phyloP scores from a whole-genome alignment of 169 alveolate genomes.

The Plasmodium adleri region DNA sequence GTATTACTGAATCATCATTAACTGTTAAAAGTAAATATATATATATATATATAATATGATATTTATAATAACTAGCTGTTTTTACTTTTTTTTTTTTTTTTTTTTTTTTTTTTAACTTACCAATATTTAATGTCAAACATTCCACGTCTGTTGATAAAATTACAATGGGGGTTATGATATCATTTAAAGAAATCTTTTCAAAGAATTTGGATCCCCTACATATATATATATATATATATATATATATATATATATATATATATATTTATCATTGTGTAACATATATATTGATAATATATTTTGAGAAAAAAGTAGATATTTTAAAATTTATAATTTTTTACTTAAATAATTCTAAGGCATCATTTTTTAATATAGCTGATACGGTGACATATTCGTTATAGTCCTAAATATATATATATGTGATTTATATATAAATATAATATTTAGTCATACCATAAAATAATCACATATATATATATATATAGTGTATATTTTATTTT shows the following conservation, averaged over 20 bases:
- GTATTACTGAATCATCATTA: slow-evolving; percentile 52
- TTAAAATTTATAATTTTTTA: background rate
- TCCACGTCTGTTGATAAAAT: slow-evolving; percentile 65
- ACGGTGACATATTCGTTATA: slow-evolving; percentile 43
- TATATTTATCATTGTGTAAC: background rate
- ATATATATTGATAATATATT: background rate
- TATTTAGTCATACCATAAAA: no score
- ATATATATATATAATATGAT: background rate
- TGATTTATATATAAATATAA: no score
- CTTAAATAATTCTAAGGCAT: slow-evolving; percentile 48
- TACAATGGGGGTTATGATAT: slow-evolving; percentile 46
- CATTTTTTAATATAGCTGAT: slow-evolving; percentile 43
- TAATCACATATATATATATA: no score
- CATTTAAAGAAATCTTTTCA: slow-evolving; percentile 24
- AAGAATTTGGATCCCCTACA: slow-evolving; percentile 55
- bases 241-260: slow-evolving; percentile 10
- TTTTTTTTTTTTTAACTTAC: slow-evolving; percentile 10
- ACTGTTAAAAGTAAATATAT: slow-evolving; percentile 18
- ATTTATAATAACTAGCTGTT: background rate
- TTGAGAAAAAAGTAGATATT: background rate
- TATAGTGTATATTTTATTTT: no score
- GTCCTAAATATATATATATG: slow-evolving; percentile 9
- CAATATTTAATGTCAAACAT: slow-evolving; percentile 51
- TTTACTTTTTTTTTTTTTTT: background rate
- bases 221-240: background rate